Evolutionary conservation across 805 yeast genomes (phyloP).

Genomic region (Cyberlindnera xylosilytica): DNA sequence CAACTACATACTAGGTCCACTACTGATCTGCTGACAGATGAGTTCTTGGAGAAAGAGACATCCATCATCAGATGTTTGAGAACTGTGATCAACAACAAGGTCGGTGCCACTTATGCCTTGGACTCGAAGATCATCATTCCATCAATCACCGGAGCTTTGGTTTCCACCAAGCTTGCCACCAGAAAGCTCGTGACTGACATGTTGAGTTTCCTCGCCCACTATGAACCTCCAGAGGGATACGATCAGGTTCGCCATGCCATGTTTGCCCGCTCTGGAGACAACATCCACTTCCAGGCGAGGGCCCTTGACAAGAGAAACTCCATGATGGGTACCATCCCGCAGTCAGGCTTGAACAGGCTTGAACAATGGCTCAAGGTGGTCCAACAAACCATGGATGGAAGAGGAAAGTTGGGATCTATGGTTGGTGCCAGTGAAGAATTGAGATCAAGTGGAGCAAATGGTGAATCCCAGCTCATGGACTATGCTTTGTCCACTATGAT

Average conservation of each 20-base stretch:
- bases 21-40: constrained; percentile 33
- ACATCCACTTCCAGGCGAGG: constrained; percentile 29
- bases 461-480: constrained; percentile 65
- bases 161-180: constrained; percentile 73
- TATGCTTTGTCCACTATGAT: constrained; percentile 70
- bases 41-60: constrained; percentile 64
- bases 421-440: constrained; percentile 92
- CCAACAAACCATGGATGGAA: constrained; percentile 69
- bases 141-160: constrained; percentile 66
- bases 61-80: constrained; percentile 75
- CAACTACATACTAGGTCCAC: constrained; percentile 38
- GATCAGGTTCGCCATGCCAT: constrained; percentile 47
- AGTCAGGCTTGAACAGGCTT: constrained; percentile 42
- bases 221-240: constrained; percentile 45
- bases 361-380: constrained; percentile 71
- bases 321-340: constrained; percentile 19
- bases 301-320: constrained; percentile 35
- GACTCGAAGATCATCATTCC: constrained; percentile 46
- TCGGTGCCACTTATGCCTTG: constrained; percentile 57
- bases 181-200: constrained; percentile 80
- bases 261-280: constrained; percentile 28
- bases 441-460: constrained; percentile 49
- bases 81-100: constrained; percentile 62
- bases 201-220: constrained; percentile 52
- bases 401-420: constrained; percentile 85